phyloP scores from a whole-genome alignment of 352 stramenopile genomes.

The Phytopythium vexans region DNA sequence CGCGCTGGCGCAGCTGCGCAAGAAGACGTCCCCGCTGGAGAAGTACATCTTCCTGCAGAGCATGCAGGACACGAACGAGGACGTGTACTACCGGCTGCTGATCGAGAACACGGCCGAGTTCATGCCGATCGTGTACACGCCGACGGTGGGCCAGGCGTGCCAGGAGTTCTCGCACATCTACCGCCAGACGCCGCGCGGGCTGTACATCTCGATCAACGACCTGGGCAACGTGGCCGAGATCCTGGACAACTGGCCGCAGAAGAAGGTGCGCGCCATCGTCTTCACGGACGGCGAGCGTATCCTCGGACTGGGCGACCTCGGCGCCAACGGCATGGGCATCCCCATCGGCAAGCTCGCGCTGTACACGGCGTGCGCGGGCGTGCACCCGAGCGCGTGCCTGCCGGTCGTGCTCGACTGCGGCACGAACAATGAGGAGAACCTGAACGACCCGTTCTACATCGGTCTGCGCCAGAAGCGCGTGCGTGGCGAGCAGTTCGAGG shows the following conservation, averaged over 20 bases:
- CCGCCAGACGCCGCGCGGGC: slow-evolving; percentile 81
- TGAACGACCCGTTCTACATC: slow-evolving; percentile 94
- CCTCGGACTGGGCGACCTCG: slow-evolving; percentile 94
- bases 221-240: slow-evolving; percentile 84
- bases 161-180: slow-evolving; percentile 91
- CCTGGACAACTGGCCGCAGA: slow-evolving; percentile 95
- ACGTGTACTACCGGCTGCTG: slow-evolving; percentile 92
- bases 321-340: slow-evolving; percentile 89
- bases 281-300: slow-evolving; percentile 97
- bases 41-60: slow-evolving; percentile 94
- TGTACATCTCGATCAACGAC: slow-evolving; percentile 91
- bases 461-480: slow-evolving; percentile 90
- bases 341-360: slow-evolving; percentile 94
- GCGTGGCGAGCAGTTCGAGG: slow-evolving; percentile 88
- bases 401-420: slow-evolving; percentile 95
- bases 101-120: slow-evolving; percentile 89
- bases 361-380: slow-evolving; percentile 93
- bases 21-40: slow-evolving; percentile 81
- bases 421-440: slow-evolving; percentile 93
- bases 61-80: slow-evolving; percentile 89
- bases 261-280: slow-evolving; percentile 95
- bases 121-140: slow-evolving; percentile 97
- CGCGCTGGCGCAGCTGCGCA: slow-evolving; percentile 83
- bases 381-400: slow-evolving; percentile 91
- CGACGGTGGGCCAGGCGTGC: slow-evolving; percentile 93